Evolutionary conservation across 345 rosid species (phyloP).

Genomic region (Psidium guajava): DNA sequence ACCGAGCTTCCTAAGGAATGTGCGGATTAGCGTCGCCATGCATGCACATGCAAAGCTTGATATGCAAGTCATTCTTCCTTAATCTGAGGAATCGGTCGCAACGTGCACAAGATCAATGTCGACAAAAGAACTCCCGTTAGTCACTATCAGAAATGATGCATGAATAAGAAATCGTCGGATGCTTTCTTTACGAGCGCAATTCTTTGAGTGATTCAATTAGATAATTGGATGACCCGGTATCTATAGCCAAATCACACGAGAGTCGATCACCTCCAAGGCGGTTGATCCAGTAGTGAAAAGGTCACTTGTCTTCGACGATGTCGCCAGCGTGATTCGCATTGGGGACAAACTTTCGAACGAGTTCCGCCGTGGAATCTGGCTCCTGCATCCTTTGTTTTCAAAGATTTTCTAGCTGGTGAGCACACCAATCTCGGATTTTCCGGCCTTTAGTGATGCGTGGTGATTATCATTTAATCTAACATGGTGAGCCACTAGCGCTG

Average conservation of each 20-base stretch:
- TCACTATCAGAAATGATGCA: not conserved
- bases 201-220: not conserved
- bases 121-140: not conserved
- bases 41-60: not conserved
- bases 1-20: slow-evolving; percentile 3
- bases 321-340: rapidly evolving
- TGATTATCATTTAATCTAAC: not conserved
- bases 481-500: no score
- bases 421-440: not conserved
- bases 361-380: rapidly evolving
- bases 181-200: not conserved
- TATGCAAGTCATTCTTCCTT: not conserved
- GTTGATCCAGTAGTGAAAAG: not conserved
- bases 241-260: not conserved
- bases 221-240: not conserved
- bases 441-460: rapidly evolving
- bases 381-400: not conserved
- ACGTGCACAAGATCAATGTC: not conserved
- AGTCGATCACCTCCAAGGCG: not conserved
- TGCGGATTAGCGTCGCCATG: not conserved
- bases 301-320: not conserved
- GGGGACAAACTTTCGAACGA: rapidly evolving
- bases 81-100: not conserved
- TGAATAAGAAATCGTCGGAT: not conserved
- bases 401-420: not conserved